These are phyloP conservation scores for Zizania latifolia DNA, from an alignment of 176 grass and related monocot genomes.

Conservation along the genomic window DNA sequence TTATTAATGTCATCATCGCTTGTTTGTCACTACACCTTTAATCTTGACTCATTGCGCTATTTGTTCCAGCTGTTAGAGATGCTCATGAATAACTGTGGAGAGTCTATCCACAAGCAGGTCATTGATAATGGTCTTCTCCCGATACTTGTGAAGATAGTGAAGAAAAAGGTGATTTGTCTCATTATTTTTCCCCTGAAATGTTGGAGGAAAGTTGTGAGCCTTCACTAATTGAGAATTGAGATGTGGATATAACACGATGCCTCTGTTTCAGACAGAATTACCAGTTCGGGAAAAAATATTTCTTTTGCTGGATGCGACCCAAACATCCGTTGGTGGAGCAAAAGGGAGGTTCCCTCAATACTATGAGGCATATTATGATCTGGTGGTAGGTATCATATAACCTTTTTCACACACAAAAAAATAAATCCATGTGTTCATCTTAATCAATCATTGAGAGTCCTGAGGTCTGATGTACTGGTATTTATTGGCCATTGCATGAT, in stretches of 20 bases:
- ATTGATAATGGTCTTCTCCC: conserved; percentile 80
- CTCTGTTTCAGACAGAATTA: conserved; percentile 63
- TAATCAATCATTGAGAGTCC: neutral
- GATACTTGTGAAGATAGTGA: conserved; percentile 92
- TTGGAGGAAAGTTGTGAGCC: conserved; percentile 5
- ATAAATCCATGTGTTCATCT: neutral
- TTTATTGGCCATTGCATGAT: neutral
- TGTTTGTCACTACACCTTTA: neutral
- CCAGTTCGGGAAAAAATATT: conserved; percentile 94
- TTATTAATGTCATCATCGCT: too few relatives aligned
- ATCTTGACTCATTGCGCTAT: conserved; percentile 4
- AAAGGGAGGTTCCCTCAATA: conserved; percentile 91
- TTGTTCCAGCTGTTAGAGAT: conserved; percentile 91
- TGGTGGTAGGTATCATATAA: conserved; percentile 65
- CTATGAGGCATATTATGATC: conserved; percentile 84
- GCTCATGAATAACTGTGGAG: conserved; percentile 95
- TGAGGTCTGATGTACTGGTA: neutral
- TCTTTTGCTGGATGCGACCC: conserved; percentile 89
- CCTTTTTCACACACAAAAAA: neutral
- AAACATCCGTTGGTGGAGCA: conserved; percentile 84
- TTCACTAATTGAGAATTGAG: too few relatives aligned
- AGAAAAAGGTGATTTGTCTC: conserved; percentile 75
- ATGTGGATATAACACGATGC: conserved; percentile 15
- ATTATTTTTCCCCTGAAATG: neutral
- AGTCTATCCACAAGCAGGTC: conserved; percentile 78